These are phyloP conservation scores for Cryptosporidium bovis DNA, from an alignment of 169 alveolate genomes.

Conservation along the genomic window DNA sequence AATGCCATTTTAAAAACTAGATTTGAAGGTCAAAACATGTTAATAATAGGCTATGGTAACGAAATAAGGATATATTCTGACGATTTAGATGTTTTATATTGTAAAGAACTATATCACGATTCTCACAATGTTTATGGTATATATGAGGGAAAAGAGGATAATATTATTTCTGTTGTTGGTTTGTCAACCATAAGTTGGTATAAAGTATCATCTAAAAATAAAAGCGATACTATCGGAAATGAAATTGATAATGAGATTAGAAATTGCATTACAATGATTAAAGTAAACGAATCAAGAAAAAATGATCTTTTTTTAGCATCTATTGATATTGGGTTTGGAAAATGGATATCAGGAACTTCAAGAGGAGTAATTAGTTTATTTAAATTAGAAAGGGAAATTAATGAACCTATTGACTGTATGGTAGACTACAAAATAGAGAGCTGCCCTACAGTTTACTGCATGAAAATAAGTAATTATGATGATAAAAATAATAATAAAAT, in stretches of 20 bases:
- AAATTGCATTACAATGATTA: neutral
- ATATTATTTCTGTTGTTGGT: conserved; percentile 23
- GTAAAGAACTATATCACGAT: conserved; percentile 21
- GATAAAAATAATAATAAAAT: neutral
- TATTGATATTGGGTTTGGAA: conserved; percentile 10
- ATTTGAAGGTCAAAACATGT: neutral
- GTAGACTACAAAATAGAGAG: neutral
- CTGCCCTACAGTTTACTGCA: conserved; percentile 44
- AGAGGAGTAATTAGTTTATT: conserved; percentile 35
- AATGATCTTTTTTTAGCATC: conserved; percentile 53
- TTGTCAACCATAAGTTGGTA: conserved; percentile 19
- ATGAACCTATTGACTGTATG: neutral
- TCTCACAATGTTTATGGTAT: conserved; percentile 62
- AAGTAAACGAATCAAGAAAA: neutral
- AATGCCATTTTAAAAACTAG: conserved; percentile 14
- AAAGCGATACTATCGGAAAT: too few relatives aligned
- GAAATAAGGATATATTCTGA: conserved; percentile 50
- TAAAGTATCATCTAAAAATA: conserved; percentile 6
- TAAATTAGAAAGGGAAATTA: neutral
- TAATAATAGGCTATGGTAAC: conserved; percentile 56
- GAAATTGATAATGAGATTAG: neutral
- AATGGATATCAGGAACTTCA: conserved; percentile 53
- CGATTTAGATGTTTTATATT: conserved; percentile 1
- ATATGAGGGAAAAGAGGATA: neutral
- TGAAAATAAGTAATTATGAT: conserved; percentile 4